phyloP scores from a whole-genome alignment of 768 basidiomycete species.

The Dioszegia aurantiaca region DNA sequence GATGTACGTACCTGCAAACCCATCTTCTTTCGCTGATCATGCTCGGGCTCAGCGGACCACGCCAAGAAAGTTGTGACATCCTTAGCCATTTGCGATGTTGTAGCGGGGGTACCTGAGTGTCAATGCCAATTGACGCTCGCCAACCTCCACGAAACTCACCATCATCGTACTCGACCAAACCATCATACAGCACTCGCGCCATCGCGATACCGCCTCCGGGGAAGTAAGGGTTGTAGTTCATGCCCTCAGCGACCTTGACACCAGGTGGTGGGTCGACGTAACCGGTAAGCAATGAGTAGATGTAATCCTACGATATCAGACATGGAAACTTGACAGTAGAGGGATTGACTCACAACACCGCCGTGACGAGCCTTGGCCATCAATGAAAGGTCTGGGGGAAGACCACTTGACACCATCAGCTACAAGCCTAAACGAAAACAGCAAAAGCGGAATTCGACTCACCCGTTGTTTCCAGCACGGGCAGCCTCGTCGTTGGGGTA shows the following conservation, averaged over 20 bases:
- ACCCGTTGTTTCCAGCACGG: constrained; percentile 77
- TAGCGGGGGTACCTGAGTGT: constrained; percentile 75
- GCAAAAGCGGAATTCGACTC: no score
- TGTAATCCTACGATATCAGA: constrained; percentile 70
- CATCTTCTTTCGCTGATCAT: constrained; percentile 94
- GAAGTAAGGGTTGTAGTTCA: constrained; percentile 94
- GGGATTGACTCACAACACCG: constrained; percentile 69
- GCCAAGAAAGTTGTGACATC: constrained; percentile 92
- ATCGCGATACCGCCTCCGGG: constrained; percentile 97
- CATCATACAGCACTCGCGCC: constrained; percentile 94
- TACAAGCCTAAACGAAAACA: no score
- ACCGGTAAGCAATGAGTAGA: constrained; percentile 94
- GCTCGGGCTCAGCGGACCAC: constrained; percentile 98
- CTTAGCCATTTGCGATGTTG: constrained; percentile 98
- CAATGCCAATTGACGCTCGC: not conserved
- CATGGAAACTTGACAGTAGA: not conserved
- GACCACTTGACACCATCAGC: constrained; percentile 60
- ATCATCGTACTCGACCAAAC: constrained; percentile 93
- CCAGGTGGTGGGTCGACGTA: constrained; percentile 90
- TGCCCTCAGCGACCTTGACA: constrained; percentile 64
- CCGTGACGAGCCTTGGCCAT: constrained; percentile 98
- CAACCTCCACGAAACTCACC: constrained; percentile 57
- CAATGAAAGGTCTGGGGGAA: constrained; percentile 94
- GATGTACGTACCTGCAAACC: constrained; percentile 70
- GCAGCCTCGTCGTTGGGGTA: constrained; percentile 99